Base-by-base conservation (phyloP, 148 eudicot species). In the Chenopodium formosanum region DNA sequence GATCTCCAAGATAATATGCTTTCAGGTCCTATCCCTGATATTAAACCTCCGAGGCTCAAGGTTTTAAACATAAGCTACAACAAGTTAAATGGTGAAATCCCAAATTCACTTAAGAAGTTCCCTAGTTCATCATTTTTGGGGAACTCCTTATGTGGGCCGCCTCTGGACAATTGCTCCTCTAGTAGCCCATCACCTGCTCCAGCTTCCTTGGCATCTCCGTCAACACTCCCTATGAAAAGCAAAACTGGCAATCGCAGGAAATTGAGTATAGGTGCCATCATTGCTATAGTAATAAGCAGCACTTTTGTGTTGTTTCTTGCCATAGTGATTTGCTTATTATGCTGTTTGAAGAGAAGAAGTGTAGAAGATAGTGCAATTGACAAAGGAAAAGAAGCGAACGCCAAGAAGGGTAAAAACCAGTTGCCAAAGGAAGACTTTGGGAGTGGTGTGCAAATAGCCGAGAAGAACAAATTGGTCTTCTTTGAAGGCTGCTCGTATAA, bases 361-460 rank as follows among this genome's bases (percentile, higher is more conserved):
- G 63, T 60, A 8, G 82, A 47, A 48, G 80, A 76, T 34, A 53
- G 60, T 37, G 82, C 23, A 14, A 80, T 75, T 80, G 82, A 81
- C 23, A 90, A 86, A 78, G 89, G 75, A 47, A 92, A 84, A 90
- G 92, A 86, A 37, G 75, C 84, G 8, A 83, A 53, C 66, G 79
- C 70, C 29, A 94, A 89, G 80, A 91, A 84, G 68, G 64, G 83
- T 64, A 84, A 84, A 82, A 87, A 64, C 16, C 85, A 84, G 80
- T 90, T 91, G 86, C 88, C 97, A 22, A 79, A 58, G 40, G 92
- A 87, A 68, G 98, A 91, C 70, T 96, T 96, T 73, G 99, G 99
- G 75, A 96, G 99, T 60, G 99, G 99, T 75, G 94, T 96, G 34
- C 98, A 91, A 81, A 94, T 86, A 79, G 87, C 95, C 23, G 99